Base-by-base conservation (phyloP, 2,329 filamentous ascomycete species). In the Epichloe uncinata region DNA sequence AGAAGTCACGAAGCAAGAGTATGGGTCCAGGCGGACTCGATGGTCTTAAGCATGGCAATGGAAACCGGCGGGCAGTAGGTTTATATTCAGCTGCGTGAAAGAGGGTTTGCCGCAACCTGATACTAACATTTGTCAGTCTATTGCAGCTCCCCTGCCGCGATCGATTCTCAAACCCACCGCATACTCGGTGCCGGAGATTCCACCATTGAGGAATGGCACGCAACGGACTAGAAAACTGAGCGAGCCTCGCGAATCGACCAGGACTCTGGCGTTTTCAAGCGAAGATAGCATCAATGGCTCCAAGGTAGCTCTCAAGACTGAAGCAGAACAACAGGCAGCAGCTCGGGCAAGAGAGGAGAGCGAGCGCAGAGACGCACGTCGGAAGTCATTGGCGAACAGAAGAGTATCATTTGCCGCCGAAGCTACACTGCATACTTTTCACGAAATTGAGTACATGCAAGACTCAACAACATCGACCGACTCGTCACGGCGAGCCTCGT, bases 341-440 rank as follows among this genome's bases (percentile, higher is more conserved):
- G 81, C 81, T 8, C 74, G 78, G 53, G 82, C 87, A 59, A 75
- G 81, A 22, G 84, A 87, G 55, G 84, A 86, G 54, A 75, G 77
- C 41, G 83, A 91, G 58, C 79, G 89, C 50, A 79, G 89, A 58
- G 93, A 95, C 64, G 90, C 88, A 42, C 83, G 93, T 55, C 79
- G 93, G 58, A 97, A 97, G 65, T 96, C 90, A 16, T 77, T 95
- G 51, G 89, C 91, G 45, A 95, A 93, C 64, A 82, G 93, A 60
- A 82, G 93, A 61, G 93, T 98, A 35, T 97, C 91, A 0, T 98
- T 98, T 66, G 93, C 93, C 4, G 93, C 93, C 1, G 93, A 98
- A 68, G 93, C 93, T 12, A 98, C 93, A 3, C 75, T 98, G 36
- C 93, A 98, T 64, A 98, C 93, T 0, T 97, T 95, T 76, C 90